Base-by-base conservation (phyloP, 2,329 filamentous ascomycete genomes). In the Exserohilum turcica region DNA sequence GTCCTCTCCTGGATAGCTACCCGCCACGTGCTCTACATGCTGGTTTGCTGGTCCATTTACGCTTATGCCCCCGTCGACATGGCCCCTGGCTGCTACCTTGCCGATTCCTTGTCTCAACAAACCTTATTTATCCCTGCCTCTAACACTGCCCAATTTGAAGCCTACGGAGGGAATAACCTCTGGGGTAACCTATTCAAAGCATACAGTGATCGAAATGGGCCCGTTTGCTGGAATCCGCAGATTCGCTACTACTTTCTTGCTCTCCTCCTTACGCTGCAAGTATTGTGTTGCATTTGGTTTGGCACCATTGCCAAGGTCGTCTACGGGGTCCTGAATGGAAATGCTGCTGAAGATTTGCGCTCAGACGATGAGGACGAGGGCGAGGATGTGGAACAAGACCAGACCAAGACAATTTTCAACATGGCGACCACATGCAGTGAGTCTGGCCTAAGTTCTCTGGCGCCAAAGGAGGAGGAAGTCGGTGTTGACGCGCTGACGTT, bases 251-350 rank as follows among this genome's bases (percentile, higher is more conserved):
- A 82, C 10, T 97, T 97, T 78, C 79, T 97, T 13, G 80, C 82
- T 8, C 82, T 91, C 33, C 84, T 99, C 2, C 79, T 95, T 10
- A 83, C 87, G 32, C 81, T 99, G 18, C 92, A 97, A 75, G 79
- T 82, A 18, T 83, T 99, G 47, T 92, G 90, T 28, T 78, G 96
- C 31, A 82, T 90, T 57, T 97, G 94, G 94, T 96, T 97, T 69
- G 82, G 80, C 57, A 89, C 96, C 86, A 96, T 97, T 62, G 76
- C 92, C 33, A 85, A 86, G 52, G 90, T 99, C 2, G 92, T 92
- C 18, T 82, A 89, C 57, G 87, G 88, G 56, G 92, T 97, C 5
- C 71, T 97, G 31, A 84, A 82, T 44, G 92, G 93, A 28, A 84
- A 82, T 32, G 81, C 85, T 28, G 92, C 93, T 5, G 92, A 97